phyloP scores from a whole-genome alignment of 129 eudicot genomes.

The Logfia minima region DNA sequence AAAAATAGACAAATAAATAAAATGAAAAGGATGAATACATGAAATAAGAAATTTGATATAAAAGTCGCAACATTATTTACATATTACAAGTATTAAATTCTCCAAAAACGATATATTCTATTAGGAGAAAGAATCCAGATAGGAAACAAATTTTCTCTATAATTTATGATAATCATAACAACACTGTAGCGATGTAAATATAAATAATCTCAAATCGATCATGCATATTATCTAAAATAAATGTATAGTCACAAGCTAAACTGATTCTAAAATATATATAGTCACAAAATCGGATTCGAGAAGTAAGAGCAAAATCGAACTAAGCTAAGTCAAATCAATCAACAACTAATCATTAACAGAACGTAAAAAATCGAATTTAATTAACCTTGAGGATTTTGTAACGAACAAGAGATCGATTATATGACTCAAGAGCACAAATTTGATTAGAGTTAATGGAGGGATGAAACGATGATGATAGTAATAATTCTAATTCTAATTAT shows the following conservation, averaged over 20 bases:
- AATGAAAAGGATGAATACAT: too few relatives aligned
- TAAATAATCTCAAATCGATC: neutral
- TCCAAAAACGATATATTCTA: too few relatives aligned
- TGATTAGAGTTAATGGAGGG: neutral
- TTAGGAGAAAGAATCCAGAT: too few relatives aligned
- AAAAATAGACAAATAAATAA: too few relatives aligned
- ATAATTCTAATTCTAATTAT: neutral
- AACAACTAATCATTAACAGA: neutral
- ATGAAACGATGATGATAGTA: neutral
- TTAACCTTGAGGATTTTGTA: constrained; percentile 22
- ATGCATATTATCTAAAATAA: neutral
- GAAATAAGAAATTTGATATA: too few relatives aligned
- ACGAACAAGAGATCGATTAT: constrained; percentile 7
- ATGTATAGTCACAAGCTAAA: neutral
- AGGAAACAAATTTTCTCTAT: too few relatives aligned
- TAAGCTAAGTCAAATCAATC: constrained; percentile 7
- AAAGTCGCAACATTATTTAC: too few relatives aligned
- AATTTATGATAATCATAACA: too few relatives aligned
- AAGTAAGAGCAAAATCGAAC: neutral
- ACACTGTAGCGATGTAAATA: neutral
- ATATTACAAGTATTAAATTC: too few relatives aligned
- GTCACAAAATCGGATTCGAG: constrained; percentile 6
- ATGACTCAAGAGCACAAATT: neutral
- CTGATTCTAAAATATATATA: neutral
- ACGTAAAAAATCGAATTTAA: neutral